Base-by-base conservation (phyloP, 1,139 yeast genomes). In the Diutina scorzettiae region DNA sequence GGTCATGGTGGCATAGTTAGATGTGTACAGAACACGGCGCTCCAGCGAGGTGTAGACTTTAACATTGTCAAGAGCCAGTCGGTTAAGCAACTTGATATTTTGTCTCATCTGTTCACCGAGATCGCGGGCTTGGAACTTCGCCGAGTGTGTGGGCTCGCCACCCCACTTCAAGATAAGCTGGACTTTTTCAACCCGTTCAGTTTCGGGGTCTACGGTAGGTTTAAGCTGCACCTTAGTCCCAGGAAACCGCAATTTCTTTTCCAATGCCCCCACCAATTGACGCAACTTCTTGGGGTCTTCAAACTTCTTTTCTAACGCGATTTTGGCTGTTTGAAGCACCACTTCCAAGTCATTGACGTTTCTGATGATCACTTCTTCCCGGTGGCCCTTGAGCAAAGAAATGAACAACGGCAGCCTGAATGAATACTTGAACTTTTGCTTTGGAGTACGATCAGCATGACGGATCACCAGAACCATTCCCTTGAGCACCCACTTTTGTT, bases 401-500 rank as follows among this genome's bases (percentile, higher is more conserved):
- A 87, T 80, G 54, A 93, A 93, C 11, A 86, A 71, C 11, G 87
- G 89, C 2, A 94, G 80, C 52, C 82, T 80, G 66, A 93, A 93
- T 0, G 96, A 87, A 60, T 86, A 93, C 57, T 93, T 93, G 67
- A 93, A 86, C 58, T 93, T 93, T 62, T 93, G 98, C 57, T 93
- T 93, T n/a, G 98, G 98, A 0, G 98, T 93, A 58, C 99, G 77
- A 58, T 93, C 99, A 4, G 98, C 98, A 61, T 93, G 99, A 53
- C 99, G 77, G 43, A 93, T 81, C 28, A 91, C 95, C 25, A 83
- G 75, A 8, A 91, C 95, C 64, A 84, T 68, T 7, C 97, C 97
- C 60, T 93, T 93, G 59, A 91, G 81, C 4, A 84, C 86, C 99
- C 99, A 93, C 59, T 91, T 91, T 57, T 89, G 96, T 52, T 83